These are phyloP conservation scores for Uncinocarpus reesii DNA, from an alignment of 2,329 filamentous ascomycete species.

Conservation along the genomic window DNA sequence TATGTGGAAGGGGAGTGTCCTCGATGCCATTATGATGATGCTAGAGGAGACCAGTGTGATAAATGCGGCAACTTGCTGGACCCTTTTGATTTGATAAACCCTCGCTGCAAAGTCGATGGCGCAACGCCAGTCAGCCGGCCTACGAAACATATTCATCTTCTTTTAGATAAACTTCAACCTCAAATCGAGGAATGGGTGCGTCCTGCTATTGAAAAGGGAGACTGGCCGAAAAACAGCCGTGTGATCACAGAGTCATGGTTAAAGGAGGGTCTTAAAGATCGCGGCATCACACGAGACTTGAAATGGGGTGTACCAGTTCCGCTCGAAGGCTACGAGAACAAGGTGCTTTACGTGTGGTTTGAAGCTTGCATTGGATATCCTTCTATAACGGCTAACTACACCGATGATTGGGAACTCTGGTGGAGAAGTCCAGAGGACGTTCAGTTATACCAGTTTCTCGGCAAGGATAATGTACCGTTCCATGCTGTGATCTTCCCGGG, in stretches of 20 bases:
- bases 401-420: slow-evolving; percentile 75
- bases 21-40: slow-evolving; percentile 53
- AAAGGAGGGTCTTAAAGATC: slow-evolving; percentile 63
- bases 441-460: slow-evolving; percentile 78
- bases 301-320: slow-evolving; percentile 62
- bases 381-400: slow-evolving; percentile 75
- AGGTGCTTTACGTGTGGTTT: slow-evolving; percentile 79
- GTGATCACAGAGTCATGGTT: slow-evolving; percentile 40
- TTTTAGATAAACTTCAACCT: slow-evolving; percentile 70
- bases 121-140: slow-evolving; percentile 66
- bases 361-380: slow-evolving; percentile 78
- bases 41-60: slow-evolving; percentile 64
- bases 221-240: slow-evolving; percentile 38
- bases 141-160: slow-evolving; percentile 87
- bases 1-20: slow-evolving; percentile 44
- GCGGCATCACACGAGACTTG: slow-evolving; percentile 74
- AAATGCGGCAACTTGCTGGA: slow-evolving; percentile 63
- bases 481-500: slow-evolving; percentile 77
- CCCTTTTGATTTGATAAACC: slow-evolving; percentile 66
- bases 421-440: slow-evolving; percentile 76
- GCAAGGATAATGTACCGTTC: slow-evolving; percentile 70
- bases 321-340: slow-evolving; percentile 49
- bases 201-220: slow-evolving; percentile 59
- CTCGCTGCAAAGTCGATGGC: slow-evolving; percentile 82
- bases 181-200: slow-evolving; percentile 68